Percentiles rank a stretch among this genome's conserved stretches.
phyloP scores from a whole-genome alignment of 257 asterid genomes.

The Jacaranda mimosifolia region DNA sequence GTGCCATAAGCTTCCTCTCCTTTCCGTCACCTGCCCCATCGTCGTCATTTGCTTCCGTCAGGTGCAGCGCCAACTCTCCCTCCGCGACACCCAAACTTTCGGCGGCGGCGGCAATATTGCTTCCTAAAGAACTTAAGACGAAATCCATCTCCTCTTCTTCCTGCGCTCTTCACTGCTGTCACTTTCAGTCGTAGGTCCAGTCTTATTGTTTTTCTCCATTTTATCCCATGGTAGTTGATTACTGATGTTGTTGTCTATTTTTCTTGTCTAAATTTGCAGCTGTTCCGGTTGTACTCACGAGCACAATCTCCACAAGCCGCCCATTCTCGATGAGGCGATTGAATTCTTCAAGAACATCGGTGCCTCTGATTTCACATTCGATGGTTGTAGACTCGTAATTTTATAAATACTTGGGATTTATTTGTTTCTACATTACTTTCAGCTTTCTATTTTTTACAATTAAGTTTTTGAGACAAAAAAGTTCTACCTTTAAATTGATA shows the following conservation, averaged over 20 bases:
- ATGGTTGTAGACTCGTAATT: constrained; percentile 83
- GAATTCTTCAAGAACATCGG: constrained; percentile 68
- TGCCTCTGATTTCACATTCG: constrained; percentile 73
- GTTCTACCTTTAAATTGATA: constrained; percentile 31
- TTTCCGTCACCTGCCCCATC: constrained; percentile 41
- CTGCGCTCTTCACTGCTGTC: constrained; percentile 77
- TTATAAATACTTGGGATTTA: neutral
- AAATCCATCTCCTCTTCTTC: constrained; percentile 52
- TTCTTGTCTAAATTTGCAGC: constrained; percentile 51
- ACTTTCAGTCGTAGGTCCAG: constrained; percentile 66
- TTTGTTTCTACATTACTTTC: constrained; percentile 25
- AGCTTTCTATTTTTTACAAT: constrained; percentile 20
- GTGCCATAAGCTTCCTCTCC: constrained; percentile 46
- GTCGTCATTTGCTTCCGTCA: constrained; percentile 39
- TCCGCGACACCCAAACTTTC: constrained; percentile 35
- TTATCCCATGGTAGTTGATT: constrained; percentile 1
- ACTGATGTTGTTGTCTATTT: neutral
- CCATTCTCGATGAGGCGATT: constrained; percentile 66
- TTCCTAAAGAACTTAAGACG: constrained; percentile 35
- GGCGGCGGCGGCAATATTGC: constrained; percentile 35
- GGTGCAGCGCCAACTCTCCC: constrained; percentile 40
- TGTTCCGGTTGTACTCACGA: constrained; percentile 96
- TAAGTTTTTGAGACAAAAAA: neutral
- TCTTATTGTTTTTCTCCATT: neutral
- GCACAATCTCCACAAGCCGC: constrained; percentile 79